phyloP scores from a whole-genome alignment of 106 monocot genomes.

The Allium fistulosum region DNA sequence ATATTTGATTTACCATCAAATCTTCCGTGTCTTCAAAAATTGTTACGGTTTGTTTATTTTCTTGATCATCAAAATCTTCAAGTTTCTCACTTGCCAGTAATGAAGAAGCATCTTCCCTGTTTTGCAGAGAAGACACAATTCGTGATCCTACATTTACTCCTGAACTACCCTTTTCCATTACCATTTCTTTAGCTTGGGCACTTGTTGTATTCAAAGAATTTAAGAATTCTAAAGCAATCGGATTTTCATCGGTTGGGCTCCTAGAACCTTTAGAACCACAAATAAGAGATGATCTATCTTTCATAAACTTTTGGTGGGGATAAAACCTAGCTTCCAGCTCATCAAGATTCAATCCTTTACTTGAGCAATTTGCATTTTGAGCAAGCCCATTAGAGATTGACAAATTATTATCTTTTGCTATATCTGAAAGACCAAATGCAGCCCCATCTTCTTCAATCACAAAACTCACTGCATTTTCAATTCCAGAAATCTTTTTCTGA shows the following conservation, averaged over 20 bases:
- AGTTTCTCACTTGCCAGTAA: slow-evolving; percentile 46
- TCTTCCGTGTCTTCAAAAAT: slow-evolving; percentile 47
- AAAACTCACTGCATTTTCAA: slow-evolving; percentile 71
- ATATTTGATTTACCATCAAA: slow-evolving; percentile 20
- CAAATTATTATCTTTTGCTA: slow-evolving; percentile 8
- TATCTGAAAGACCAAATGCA: slow-evolving; percentile 12
- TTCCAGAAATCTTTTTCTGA: slow-evolving; percentile 71
- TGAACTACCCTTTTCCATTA: slow-evolving; percentile 9
- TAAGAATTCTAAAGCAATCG: slow-evolving; percentile 68
- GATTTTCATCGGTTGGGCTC: slow-evolving; percentile 55
- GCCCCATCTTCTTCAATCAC: slow-evolving; percentile 39
- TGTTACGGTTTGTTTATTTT: slow-evolving; percentile 35
- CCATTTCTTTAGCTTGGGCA: slow-evolving; percentile 13
- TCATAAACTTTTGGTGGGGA: slow-evolving; percentile 73
- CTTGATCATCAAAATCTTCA: slow-evolving; percentile 68
- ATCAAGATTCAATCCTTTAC: slow-evolving; percentile 41
- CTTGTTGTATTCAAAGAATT: slow-evolving; percentile 23
- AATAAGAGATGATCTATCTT: slow-evolving; percentile 8
- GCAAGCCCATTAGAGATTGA: neutral
- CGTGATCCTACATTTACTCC: slow-evolving; percentile 12
- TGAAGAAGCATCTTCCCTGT: slow-evolving; percentile 15
- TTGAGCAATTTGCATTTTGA: slow-evolving; percentile 2
- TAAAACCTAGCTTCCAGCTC: slow-evolving; percentile 88
- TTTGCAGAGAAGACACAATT: slow-evolving; percentile 1
- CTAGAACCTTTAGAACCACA: slow-evolving; percentile 9